Percentiles rank a stretch among this genome's conserved stretches.
These are phyloP conservation scores for Vicia faba DNA, from an alignment of 306 rosid genomes.

Conservation along the genomic window DNA sequence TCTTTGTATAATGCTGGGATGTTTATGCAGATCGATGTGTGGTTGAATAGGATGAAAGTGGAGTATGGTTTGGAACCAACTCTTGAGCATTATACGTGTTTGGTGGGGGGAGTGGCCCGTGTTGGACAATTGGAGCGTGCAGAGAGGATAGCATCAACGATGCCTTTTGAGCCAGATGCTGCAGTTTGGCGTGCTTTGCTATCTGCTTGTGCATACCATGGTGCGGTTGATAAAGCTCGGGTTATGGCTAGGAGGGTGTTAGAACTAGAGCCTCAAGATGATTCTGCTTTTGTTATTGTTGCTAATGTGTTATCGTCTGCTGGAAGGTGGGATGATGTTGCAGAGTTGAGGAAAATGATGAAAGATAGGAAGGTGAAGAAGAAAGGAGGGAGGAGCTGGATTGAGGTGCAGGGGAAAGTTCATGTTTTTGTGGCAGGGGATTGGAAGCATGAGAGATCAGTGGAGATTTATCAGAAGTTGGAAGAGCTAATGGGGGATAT, in stretches of 20 bases:
- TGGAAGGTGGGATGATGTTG: slow-evolving; percentile 88
- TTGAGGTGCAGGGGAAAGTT: slow-evolving; percentile 76
- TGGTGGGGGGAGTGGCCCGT: slow-evolving; percentile 78
- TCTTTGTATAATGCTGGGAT: slow-evolving; percentile 61
- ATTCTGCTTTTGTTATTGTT: slow-evolving; percentile 72
- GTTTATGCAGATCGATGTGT: slow-evolving; percentile 56
- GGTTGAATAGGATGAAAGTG: slow-evolving; percentile 67
- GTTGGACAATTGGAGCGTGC: slow-evolving; percentile 68
- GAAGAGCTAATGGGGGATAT: slow-evolving; percentile 62
- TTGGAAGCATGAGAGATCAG: slow-evolving; percentile 61
- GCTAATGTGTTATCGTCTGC: slow-evolving; percentile 68
- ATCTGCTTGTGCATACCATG: slow-evolving; percentile 63
- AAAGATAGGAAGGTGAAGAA: slow-evolving; percentile 69
- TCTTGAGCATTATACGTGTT: slow-evolving; percentile 85
- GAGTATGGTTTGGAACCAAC: slow-evolving; percentile 66
- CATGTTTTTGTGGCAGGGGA: slow-evolving; percentile 83
- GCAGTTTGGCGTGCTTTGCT: slow-evolving; percentile 91
- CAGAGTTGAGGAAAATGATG: slow-evolving; percentile 73
- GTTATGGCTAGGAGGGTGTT: slow-evolving; percentile 61
- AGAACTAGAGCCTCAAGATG: slow-evolving; percentile 71
- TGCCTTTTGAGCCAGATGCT: slow-evolving; percentile 76
- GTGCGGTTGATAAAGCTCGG: slow-evolving; percentile 64
- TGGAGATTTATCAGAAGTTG: slow-evolving; percentile 61
- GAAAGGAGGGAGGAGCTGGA: slow-evolving; percentile 87
- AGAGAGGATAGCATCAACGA: slow-evolving; percentile 60